phyloP scores from a whole-genome alignment of 441 rosid species.

The Bruguiera hainesii region DNA sequence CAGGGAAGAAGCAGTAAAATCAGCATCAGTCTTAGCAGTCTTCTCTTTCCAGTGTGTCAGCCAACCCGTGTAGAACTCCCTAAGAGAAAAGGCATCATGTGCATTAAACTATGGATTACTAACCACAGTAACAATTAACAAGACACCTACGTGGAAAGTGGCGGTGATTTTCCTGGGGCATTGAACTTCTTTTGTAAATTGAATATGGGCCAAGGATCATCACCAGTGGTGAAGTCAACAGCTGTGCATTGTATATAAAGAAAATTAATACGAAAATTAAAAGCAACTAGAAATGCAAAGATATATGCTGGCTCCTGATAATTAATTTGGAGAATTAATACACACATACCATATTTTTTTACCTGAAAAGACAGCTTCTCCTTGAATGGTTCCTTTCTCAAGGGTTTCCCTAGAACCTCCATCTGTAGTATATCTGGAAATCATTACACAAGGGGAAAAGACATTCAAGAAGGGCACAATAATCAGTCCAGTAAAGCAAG shows the following conservation, averaged over 20 bases:
- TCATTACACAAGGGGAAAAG: constrained; percentile 6
- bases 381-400: constrained; percentile 68
- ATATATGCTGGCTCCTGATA: background rate
- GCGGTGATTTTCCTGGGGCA: constrained; percentile 93
- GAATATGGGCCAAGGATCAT: constrained; percentile 85
- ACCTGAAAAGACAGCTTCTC: constrained; percentile 80
- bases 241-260: constrained; percentile 42
- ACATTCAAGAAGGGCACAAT: constrained; percentile 12
- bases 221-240: constrained; percentile 89
- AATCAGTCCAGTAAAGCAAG: constrained; percentile 1
- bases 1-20: constrained; percentile 64
- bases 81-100: constrained; percentile 29
- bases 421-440: constrained; percentile 82
- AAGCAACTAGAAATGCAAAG: background rate
- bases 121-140: constrained; percentile 1
- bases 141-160: constrained; percentile 76
- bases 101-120: constrained; percentile 11
- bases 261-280: too few species aligned
- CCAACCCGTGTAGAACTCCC: constrained; percentile 99
- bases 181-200: constrained; percentile 79
- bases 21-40: constrained; percentile 60
- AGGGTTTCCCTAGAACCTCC: constrained; percentile 79
- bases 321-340: background rate
- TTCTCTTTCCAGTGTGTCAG: constrained; percentile 97
- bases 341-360: background rate